Conservation (phyloP, 2,329 filamentous ascomycete genomes). For the Coleophoma eucalyptorum region DNA sequence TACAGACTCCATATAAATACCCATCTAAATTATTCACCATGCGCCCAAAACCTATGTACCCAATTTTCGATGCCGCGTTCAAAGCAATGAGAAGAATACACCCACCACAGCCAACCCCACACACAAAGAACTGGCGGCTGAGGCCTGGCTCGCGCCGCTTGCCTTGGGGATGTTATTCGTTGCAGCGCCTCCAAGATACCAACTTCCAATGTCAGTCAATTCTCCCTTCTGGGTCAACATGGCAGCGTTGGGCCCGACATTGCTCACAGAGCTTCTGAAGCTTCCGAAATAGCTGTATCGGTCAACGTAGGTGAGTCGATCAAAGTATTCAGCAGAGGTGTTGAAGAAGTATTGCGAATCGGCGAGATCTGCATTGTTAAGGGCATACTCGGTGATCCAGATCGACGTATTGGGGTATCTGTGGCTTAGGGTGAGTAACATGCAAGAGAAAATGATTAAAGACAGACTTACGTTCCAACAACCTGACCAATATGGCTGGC, state of each 20-base stretch:
- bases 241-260: constrained; percentile 69
- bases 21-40: too few relatives aligned
- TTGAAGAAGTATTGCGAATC: constrained; percentile 67
- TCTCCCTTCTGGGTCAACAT: constrained; percentile 66
- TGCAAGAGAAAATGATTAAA: neutral
- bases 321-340: constrained; percentile 60
- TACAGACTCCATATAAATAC: too few relatives aligned
- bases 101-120: neutral
- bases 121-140: neutral
- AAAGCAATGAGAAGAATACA: neutral
- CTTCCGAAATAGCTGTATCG: constrained; percentile 75
- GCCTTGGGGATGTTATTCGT: constrained; percentile 32
- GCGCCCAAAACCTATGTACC: too few relatives aligned
- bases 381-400: constrained; percentile 79
- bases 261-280: constrained; percentile 66
- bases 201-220: constrained; percentile 71
- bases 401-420: constrained; percentile 60
- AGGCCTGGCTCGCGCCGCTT: neutral
- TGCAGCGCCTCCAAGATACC: constrained; percentile 63
- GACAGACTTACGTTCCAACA: constrained; percentile 18
- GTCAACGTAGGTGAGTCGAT: constrained; percentile 56
- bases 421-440: neutral
- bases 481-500: constrained; percentile 30
- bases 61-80: neutral
- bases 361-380: constrained; percentile 47